These are phyloP conservation scores for Ceratonia siliqua DNA, from an alignment of 306 rosid genomes.

Conservation along the genomic window DNA sequence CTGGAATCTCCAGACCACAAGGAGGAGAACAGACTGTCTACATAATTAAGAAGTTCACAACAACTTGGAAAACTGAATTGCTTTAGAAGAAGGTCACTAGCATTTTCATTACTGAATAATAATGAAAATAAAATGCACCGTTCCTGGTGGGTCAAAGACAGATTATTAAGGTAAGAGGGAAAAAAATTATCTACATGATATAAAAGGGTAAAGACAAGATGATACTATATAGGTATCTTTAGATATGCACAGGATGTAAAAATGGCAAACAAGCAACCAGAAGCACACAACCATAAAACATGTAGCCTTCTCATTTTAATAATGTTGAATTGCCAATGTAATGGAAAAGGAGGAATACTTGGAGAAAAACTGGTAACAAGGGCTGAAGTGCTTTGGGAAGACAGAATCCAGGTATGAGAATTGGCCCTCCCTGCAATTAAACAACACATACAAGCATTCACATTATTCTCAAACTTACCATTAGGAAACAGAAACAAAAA, in stretches of 20 bases:
- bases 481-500: conserved; percentile 5
- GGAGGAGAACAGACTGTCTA: not conserved
- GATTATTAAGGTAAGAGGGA: not conserved
- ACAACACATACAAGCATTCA: conserved; percentile 2
- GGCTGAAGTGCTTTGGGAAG: conserved; percentile 98
- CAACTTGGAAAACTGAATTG: not conserved
- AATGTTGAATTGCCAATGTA: conserved; percentile 6
- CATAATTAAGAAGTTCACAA: not conserved
- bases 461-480: conserved; percentile 9
- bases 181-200: not conserved
- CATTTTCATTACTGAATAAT: conserved; percentile 5
- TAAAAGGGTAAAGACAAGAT: not conserved
- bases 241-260: not conserved
- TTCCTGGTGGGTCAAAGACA: not conserved
- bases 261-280: not conserved
- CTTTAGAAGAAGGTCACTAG: not conserved
- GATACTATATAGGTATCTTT: not conserved
- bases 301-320: not conserved
- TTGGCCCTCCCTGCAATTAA: conserved; percentile 81
- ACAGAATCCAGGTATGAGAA: conserved; percentile 90
- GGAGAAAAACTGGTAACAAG: conserved; percentile 90
- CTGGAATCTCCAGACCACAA: conserved; percentile 10
- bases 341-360: conserved; percentile 50
- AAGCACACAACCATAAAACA: conserved; percentile 4
- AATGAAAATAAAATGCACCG: not conserved